A percentile compares a stretch with the other conserved stretches of the same genome.
These are phyloP conservation scores for Yarrowia osloensis DNA, from an alignment of 805 yeast species.

Conservation along the genomic window DNA sequence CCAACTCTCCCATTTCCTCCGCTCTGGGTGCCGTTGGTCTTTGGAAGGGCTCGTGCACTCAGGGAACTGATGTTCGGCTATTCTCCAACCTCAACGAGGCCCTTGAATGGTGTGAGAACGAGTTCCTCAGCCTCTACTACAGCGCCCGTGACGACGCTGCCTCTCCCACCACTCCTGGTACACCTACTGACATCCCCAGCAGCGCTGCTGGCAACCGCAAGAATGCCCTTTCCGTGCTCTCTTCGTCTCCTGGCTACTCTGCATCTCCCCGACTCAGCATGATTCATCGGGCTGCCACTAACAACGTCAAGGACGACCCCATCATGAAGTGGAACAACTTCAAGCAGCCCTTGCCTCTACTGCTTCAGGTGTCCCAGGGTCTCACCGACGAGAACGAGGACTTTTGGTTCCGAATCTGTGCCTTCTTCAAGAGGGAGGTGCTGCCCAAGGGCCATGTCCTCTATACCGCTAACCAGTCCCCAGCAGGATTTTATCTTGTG, in stretches of 20 bases:
- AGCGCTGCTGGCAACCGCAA: conserved; percentile 1
- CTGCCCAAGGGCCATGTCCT: conserved; percentile 51
- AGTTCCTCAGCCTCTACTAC: conserved; percentile 68
- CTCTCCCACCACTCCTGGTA: conserved; percentile 1
- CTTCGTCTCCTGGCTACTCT: conserved; percentile 32
- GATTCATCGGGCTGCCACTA: conserved; percentile 42
- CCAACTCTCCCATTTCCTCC: conserved; percentile 63
- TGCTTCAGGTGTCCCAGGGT: conserved; percentile 61
- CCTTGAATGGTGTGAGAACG: conserved; percentile 95
- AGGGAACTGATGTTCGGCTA: conserved; percentile 51
- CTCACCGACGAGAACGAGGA: conserved; percentile 51
- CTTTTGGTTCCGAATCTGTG: conserved; percentile 67
- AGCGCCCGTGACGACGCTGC: conserved; percentile 40
- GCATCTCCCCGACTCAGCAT: conserved; percentile 39
- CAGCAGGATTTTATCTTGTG: conserved; percentile 61
- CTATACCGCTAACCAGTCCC: conserved; percentile 49
- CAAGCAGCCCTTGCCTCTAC: conserved; percentile 61
- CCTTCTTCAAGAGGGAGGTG: conserved; percentile 55
- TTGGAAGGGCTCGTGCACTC: conserved; percentile 53
- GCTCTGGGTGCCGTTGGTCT: conserved; percentile 84
- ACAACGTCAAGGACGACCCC: conserved; percentile 41
- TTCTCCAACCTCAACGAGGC: conserved; percentile 83
- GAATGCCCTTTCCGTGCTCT: not conserved
- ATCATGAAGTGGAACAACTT: conserved; percentile 41
- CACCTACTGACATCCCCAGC: not conserved